Base-by-base conservation (phyloP, 1,139 yeast species). In the Sugiyamaella pinicola region DNA sequence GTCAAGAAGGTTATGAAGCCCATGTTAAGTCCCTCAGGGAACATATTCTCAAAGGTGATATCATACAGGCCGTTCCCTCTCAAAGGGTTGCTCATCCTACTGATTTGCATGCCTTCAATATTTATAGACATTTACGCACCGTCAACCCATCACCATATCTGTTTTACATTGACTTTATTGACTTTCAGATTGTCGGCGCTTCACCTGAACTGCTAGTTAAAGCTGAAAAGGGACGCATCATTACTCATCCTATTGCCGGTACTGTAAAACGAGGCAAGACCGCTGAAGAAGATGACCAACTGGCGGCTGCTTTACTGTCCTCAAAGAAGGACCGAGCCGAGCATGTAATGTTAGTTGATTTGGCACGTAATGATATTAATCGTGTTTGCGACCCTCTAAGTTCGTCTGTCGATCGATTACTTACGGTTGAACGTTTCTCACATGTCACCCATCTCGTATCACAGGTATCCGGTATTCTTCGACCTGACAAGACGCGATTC, bases 231-330 rank as follows among this genome's bases (percentile, higher is more conserved):
- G 84, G 87, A 58, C 82, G 87, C 62, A 81, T 93, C 29, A 79
- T 91, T 45, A 93, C 98, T 3, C 98, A 93, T 69, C 99, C 99
- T 24, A 93, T 93, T 68, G 99, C 99, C 1, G 99, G 99, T 50
- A 93, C 99, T 2, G 87, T 93, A 54, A 82, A 77, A 63, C 82
- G 99, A 67, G 99, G 99, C 52, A 80, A 81, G 64, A 89, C 98
- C 9, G 76, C 84, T 19, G 96, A 89, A 64, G 98, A 93, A 69
- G 99, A 93, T 66, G 96, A 91, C 65, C 74, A 74, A 56, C 78
- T 90, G 54, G 97, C 98, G 3, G 77, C 78, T 21, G 81, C 82
- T 53, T 79, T 93, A 61, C 77, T 88, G 63, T 73, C 83, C n/a
- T 87, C 96, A 15, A 74, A 85, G 58, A 93, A 93, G 69, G 99